These are phyloP conservation scores for Ceratobasidium theobromae DNA, from an alignment of 1,284 basidiomycete species.

Conservation along the genomic window DNA sequence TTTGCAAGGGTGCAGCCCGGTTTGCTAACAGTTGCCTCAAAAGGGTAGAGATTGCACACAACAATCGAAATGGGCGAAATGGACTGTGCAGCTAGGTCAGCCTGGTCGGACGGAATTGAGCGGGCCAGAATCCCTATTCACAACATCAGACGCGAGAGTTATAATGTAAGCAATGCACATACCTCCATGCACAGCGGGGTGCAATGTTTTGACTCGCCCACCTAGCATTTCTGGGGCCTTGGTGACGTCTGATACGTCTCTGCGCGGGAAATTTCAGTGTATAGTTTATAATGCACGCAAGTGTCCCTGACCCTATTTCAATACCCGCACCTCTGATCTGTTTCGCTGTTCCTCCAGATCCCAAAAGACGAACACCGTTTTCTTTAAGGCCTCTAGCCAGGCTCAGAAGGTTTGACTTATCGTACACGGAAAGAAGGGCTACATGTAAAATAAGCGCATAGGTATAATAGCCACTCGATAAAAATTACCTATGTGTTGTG, in stretches of 20 bases:
- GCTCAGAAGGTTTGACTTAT: slow-evolving; percentile 90
- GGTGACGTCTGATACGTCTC: slow-evolving; percentile 97
- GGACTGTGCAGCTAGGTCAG: slow-evolving; percentile 75
- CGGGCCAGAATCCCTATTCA: slow-evolving; percentile 82
- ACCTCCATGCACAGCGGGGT: slow-evolving; percentile 98
- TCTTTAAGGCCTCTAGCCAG: slow-evolving; percentile 82
- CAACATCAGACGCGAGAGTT: neutral
- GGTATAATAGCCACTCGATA: neutral
- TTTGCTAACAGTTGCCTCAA: slow-evolving; percentile 86
- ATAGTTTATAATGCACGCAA: neutral
- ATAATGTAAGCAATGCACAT: slow-evolving; percentile 36
- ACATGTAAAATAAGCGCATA: slow-evolving; percentile 15
- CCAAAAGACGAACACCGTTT: slow-evolving; percentile 85
- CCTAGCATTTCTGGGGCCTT: slow-evolving; percentile 99
- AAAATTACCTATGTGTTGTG: slow-evolving; percentile 6
- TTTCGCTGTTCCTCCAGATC: slow-evolving; percentile 97
- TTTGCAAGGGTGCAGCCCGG: slow-evolving; percentile 88
- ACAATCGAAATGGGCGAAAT: slow-evolving; percentile 93
- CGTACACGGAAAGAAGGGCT: slow-evolving; percentile 96
- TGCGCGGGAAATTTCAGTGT: slow-evolving; percentile 42
- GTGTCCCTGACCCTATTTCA: slow-evolving; percentile 73
- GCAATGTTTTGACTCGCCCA: slow-evolving; percentile 98
- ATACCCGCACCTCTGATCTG: slow-evolving; percentile 94
- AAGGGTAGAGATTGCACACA: slow-evolving; percentile 99
- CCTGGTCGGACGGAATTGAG: slow-evolving; percentile 80